phyloP scores from a whole-genome alignment of 441 rosid species.

The Capsella rubella region DNA sequence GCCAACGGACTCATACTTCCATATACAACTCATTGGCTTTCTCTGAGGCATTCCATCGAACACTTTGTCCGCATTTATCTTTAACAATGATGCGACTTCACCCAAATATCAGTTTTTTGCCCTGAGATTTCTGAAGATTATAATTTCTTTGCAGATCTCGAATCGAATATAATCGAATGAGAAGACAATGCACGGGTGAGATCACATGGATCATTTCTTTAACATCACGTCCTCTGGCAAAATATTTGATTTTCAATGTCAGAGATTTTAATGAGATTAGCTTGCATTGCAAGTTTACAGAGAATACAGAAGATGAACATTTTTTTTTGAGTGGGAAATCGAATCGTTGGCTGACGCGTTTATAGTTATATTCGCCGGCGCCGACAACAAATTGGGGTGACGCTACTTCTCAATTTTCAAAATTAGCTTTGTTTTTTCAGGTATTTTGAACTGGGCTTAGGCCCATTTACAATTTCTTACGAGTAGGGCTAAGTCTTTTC shows the following conservation, averaged over 20 bases:
- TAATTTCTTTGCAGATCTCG: not conserved
- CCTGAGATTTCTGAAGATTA: not conserved
- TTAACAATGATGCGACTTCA: not conserved
- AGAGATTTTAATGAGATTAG: constrained; percentile 2
- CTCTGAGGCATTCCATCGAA: constrained; percentile 35
- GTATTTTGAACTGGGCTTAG: not conserved
- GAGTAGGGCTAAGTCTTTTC: no score
- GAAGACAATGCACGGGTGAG: not conserved
- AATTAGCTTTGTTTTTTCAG: no score
- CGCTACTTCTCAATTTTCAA: not conserved
- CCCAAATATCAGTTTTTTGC: no score
- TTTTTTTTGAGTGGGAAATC: not conserved
- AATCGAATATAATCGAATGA: not conserved
- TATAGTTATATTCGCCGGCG: not conserved
- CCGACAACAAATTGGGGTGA: not conserved
- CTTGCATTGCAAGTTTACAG: not conserved
- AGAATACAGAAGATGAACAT: not conserved
- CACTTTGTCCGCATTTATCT: not conserved
- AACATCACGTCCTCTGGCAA: not conserved
- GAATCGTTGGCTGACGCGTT: constrained; percentile 1
- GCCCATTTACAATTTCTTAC: not conserved
- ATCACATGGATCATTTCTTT: constrained; percentile 7
- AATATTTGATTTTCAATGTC: not conserved
- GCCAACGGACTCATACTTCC: constrained; percentile 15
- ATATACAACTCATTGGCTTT: not conserved